phyloP scores from a whole-genome alignment of 768 basidiomycete genomes.

The Paxillus ammoniavirescens region DNA sequence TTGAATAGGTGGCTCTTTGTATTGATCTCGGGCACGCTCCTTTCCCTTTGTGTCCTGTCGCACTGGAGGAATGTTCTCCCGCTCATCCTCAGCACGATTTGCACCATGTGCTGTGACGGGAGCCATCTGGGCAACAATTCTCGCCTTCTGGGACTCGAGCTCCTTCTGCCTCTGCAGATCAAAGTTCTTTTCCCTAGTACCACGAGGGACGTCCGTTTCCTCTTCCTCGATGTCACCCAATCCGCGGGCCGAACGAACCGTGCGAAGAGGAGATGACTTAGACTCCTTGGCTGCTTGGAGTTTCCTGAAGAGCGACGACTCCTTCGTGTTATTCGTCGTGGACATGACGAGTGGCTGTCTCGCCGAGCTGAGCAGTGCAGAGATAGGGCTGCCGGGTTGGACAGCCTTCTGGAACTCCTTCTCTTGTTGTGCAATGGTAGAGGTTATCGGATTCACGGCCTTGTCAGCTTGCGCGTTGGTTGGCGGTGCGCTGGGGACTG shows the following conservation, averaged over 20 bases:
- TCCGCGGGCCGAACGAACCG: slow-evolving; percentile 36
- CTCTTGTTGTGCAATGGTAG: slow-evolving; percentile 81
- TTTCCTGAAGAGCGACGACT: slow-evolving; percentile 45
- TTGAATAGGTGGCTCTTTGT: slow-evolving; percentile 12
- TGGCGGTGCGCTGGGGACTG: slow-evolving; percentile 38
- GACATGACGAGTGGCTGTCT: slow-evolving; percentile 82
- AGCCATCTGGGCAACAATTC: slow-evolving; percentile 93
- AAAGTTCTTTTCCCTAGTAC: slow-evolving; percentile 37
- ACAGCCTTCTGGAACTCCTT: slow-evolving; percentile 96
- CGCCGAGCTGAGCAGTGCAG: slow-evolving; percentile 85
- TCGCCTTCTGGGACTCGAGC: slow-evolving; percentile 86
- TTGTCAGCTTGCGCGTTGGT: slow-evolving; percentile 16
- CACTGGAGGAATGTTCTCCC: slow-evolving; percentile 32
- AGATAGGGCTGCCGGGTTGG: slow-evolving; percentile 92
- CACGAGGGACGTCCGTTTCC: slow-evolving; percentile 39
- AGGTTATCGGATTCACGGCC: slow-evolving; percentile 44
- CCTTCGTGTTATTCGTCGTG: slow-evolving; percentile 40
- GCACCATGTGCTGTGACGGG: slow-evolving; percentile 37
- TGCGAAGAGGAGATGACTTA: slow-evolving; percentile 54
- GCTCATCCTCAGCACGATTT: slow-evolving; percentile 33
- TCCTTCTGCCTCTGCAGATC: slow-evolving; percentile 60
- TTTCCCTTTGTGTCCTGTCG: slow-evolving; percentile 32
- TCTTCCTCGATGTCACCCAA: slow-evolving; percentile 49
- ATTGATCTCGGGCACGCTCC: slow-evolving; percentile 26
- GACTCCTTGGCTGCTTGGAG: slow-evolving; percentile 51